Conservation (phyloP, 768 basidiomycete genomes). For the Crassisporium funariophilum region DNA sequence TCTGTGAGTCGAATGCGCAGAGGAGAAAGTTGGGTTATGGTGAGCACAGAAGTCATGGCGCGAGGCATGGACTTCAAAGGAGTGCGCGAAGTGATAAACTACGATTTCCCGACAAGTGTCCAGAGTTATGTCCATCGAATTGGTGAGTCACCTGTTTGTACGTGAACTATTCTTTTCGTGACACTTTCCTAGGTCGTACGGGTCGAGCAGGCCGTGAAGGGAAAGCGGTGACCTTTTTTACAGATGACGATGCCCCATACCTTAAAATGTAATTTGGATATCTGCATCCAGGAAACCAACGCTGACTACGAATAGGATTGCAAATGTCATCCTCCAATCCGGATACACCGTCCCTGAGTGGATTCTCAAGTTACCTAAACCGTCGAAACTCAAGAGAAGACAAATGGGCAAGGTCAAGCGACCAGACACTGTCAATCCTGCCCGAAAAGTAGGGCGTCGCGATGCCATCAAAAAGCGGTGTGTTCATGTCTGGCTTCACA, state of each 20-base stretch:
- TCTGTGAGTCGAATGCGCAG: conserved; percentile 81
- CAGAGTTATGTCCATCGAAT: conserved; percentile 97
- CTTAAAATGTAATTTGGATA: conserved; percentile 74
- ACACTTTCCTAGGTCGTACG: conserved; percentile 56
- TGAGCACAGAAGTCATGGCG: conserved; percentile 97
- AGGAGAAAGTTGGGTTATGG: conserved; percentile 93
- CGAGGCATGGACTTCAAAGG: conserved; percentile 99
- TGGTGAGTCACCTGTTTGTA: conserved; percentile 40
- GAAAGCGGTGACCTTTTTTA: conserved; percentile 95
- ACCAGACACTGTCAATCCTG: conserved; percentile 71
- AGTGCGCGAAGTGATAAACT: conserved; percentile 92
- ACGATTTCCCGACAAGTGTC: conserved; percentile 94
- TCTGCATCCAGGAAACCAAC: conserved; percentile 5
- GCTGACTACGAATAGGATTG: conserved; percentile 58
- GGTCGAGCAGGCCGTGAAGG: conserved; percentile 93
- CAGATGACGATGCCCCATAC: conserved; percentile 88
- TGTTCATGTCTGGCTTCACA: conserved; percentile 15
- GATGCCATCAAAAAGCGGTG: conserved; percentile 78
- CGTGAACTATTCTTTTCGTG: not conserved
- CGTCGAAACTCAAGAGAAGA: conserved; percentile 84
- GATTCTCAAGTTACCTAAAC: conserved; percentile 94
- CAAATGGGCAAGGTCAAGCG: conserved; percentile 86
- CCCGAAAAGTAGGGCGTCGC: conserved; percentile 64
- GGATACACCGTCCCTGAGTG: conserved; percentile 92
- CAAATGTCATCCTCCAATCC: conserved; percentile 92